Evolutionary conservation across 768 basidiomycete genomes (phyloP).

Genomic region (Nidularia pulvinata): DNA sequence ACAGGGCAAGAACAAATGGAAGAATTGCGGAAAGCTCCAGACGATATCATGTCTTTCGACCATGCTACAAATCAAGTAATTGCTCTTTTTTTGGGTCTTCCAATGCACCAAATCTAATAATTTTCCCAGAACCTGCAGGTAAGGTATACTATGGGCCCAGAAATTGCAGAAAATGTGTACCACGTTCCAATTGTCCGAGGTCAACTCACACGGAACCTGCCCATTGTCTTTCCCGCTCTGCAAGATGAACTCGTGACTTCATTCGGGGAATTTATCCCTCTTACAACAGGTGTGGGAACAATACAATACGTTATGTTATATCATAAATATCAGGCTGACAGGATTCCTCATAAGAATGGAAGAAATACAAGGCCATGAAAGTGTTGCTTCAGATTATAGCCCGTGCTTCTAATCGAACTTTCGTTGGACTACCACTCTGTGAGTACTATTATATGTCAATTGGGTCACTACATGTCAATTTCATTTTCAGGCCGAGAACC

Average conservation of each 20-base stretch:
- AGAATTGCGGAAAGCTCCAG: neutral
- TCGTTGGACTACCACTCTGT: slow-evolving; percentile 48
- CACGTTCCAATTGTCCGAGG: slow-evolving; percentile 32
- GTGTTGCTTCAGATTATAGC: slow-evolving; percentile 30
- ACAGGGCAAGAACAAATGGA: neutral
- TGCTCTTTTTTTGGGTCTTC: slow-evolving; percentile 3
- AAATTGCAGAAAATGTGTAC: slow-evolving; percentile 26
- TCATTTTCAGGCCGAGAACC: slow-evolving; percentile 32
- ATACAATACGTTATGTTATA: neutral
- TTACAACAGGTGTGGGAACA: neutral
- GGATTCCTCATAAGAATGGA: slow-evolving; percentile 37
- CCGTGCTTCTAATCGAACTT: slow-evolving; percentile 37
- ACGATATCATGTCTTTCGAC: neutral
- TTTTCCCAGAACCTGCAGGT: slow-evolving; percentile 25
- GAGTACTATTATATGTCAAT: slow-evolving; percentile 10
- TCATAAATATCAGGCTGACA: neutral
- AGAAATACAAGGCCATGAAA: slow-evolving; percentile 16
- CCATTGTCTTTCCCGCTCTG: slow-evolving; percentile 29
- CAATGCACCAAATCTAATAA: neutral
- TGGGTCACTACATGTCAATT: too few species aligned
- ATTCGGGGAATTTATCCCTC: slow-evolving; percentile 34
- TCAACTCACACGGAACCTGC: slow-evolving; percentile 31
- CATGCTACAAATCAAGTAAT: neutral
- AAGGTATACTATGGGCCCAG: slow-evolving; percentile 29
- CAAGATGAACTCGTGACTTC: slow-evolving; percentile 45